phyloP scores from a whole-genome alignment of 768 basidiomycete genomes.

The Nidularia pulvinata region DNA sequence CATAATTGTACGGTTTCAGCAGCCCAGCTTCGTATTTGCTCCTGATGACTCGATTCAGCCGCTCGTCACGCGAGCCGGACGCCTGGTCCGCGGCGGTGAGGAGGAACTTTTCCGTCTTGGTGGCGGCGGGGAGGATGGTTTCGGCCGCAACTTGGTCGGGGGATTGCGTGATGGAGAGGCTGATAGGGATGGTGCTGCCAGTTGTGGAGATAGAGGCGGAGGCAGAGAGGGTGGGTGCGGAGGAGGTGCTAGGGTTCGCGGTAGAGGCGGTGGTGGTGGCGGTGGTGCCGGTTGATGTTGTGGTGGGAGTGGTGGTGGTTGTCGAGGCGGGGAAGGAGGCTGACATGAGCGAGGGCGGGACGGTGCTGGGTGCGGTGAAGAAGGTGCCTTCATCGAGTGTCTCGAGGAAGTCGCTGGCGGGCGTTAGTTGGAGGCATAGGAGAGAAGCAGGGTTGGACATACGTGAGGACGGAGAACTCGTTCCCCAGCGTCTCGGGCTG shows the following conservation, averaged over 20 bases:
- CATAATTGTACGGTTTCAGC: slow-evolving; percentile 95
- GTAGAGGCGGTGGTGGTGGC: slow-evolving; percentile 4
- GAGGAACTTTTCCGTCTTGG: slow-evolving; percentile 86
- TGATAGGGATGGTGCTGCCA: slow-evolving; percentile 6
- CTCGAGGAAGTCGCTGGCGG: slow-evolving; percentile 79
- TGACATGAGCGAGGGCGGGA: slow-evolving; percentile 48
- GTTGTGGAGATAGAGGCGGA: slow-evolving; percentile 12
- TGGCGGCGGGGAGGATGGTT: slow-evolving; percentile 69
- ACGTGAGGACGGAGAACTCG: slow-evolving; percentile 84
- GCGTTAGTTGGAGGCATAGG: slow-evolving; percentile 3
- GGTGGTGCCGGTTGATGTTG: slow-evolving; percentile 2
- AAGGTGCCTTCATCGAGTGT: slow-evolving; percentile 85
- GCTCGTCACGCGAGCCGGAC: slow-evolving; percentile 86
- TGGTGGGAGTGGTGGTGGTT: slow-evolving; percentile 4
- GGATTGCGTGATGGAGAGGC: slow-evolving; percentile 9
- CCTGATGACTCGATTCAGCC: slow-evolving; percentile 88
- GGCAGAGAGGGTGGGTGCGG: slow-evolving; percentile 6
- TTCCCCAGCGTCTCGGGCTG: slow-evolving; percentile 76
- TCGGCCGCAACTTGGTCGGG: slow-evolving; percentile 23
- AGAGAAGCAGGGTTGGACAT: slow-evolving; percentile 17
- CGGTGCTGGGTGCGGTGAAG: slow-evolving; percentile 60
- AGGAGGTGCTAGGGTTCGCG: slow-evolving; percentile 6
- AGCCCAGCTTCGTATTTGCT: slow-evolving; percentile 97
- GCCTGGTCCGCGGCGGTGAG: slow-evolving; percentile 96
- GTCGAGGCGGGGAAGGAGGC: slow-evolving; percentile 24